Evolutionary conservation across 2,329 filamentous ascomycete species (phyloP).

Genomic region (Ramularia endophylla): DNA sequence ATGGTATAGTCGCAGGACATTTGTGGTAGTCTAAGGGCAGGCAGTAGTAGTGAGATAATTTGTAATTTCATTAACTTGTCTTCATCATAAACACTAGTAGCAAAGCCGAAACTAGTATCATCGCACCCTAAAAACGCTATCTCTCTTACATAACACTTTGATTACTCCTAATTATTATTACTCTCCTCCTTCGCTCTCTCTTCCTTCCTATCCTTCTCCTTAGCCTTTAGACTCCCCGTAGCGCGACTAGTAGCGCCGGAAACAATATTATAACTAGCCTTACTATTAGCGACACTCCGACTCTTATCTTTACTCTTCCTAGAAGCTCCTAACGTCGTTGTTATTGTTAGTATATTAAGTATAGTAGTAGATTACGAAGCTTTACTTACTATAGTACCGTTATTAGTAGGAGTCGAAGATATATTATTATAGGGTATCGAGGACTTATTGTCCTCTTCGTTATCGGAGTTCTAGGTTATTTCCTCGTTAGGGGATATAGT

Average conservation of each 20-base stretch:
- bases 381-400: slow-evolving; percentile 15
- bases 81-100: no score
- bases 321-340: slow-evolving; percentile 10
- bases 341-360: slow-evolving; percentile 18
- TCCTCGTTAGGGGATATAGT: slow-evolving; percentile 73
- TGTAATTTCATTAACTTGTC: no score
- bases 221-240: slow-evolving; percentile 58
- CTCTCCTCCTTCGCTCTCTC: slow-evolving; percentile 28
- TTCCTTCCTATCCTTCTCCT: no score
- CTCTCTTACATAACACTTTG: no score
- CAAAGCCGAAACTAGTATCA: no score
- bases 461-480: slow-evolving; percentile 67
- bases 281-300: slow-evolving; percentile 85
- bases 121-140: no score
- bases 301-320: slow-evolving; percentile 54
- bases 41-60: no score
- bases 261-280: slow-evolving; percentile 96
- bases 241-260: slow-evolving; percentile 69
- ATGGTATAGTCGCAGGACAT: no score
- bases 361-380: slow-evolving; percentile 25
- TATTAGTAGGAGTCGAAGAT: slow-evolving; percentile 1
- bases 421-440: slow-evolving; percentile 30
- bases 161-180: slow-evolving; percentile 33
- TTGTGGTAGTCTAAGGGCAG: no score
- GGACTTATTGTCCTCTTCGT: slow-evolving; percentile 53